These are phyloP conservation scores for Saccharomycopsis crataegensis DNA, from an alignment of 1,139 yeast genomes.

Conservation along the genomic window DNA sequence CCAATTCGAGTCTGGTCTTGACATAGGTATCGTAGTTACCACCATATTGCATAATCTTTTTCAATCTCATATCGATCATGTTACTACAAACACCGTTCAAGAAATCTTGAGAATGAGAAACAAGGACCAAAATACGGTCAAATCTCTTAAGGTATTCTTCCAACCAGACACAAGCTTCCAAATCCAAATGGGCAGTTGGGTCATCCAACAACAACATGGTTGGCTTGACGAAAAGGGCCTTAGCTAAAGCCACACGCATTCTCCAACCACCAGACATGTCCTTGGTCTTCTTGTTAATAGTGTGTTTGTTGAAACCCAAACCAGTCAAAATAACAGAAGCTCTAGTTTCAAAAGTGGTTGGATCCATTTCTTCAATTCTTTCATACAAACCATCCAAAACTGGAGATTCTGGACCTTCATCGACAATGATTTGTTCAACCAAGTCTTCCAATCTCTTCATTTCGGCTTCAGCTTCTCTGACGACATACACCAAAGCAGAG, in stretches of 20 bases:
- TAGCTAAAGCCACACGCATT: slow-evolving; percentile 72
- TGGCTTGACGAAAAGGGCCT: slow-evolving; percentile 81
- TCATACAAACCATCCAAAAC: slow-evolving; percentile 84
- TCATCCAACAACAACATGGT: slow-evolving; percentile 84
- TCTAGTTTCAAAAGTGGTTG: slow-evolving; percentile 90
- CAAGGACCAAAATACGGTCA: slow-evolving; percentile 88
- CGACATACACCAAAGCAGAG: slow-evolving; percentile 94
- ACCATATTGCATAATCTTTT: slow-evolving; percentile 68
- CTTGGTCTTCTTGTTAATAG: slow-evolving; percentile 85
- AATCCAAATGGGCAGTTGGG: slow-evolving; percentile 98
- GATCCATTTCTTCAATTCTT: slow-evolving; percentile 94
- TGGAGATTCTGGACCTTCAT: slow-evolving; percentile 91
- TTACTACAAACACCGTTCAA: slow-evolving; percentile 96
- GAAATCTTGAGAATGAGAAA: slow-evolving; percentile 99
- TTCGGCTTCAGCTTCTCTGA: slow-evolving; percentile 90
- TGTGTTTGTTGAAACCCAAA: slow-evolving; percentile 86
- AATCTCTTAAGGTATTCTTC: slow-evolving; percentile 95
- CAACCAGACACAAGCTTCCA: slow-evolving; percentile 99
- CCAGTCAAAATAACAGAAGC: slow-evolving; percentile 95
- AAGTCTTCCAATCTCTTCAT: slow-evolving; percentile 84
- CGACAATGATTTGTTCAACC: slow-evolving; percentile 83
- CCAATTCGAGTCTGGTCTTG: slow-evolving; percentile 90
- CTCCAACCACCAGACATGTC: slow-evolving; percentile 99
- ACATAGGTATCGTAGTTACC: slow-evolving; percentile 98
- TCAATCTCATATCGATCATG: slow-evolving; percentile 93